Base-by-base conservation (phyloP, 345 rosid genomes). In the Clarkia xantiana region DNA sequence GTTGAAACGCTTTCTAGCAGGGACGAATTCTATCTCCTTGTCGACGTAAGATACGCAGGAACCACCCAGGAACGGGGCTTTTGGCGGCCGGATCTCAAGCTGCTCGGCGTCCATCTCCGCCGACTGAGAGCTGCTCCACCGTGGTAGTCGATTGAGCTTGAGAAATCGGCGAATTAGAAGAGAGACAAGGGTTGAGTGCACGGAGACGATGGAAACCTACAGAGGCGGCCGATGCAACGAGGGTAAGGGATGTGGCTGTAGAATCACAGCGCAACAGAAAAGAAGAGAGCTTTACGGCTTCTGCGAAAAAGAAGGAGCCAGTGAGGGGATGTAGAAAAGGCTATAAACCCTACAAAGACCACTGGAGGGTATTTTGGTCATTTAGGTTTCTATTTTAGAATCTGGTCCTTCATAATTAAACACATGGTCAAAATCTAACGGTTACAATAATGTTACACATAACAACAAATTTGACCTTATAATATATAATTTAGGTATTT, bases 21-120 rank as follows among this genome's bases (percentile, higher is more conserved):
- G 95, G 6, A 71, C 81, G 55, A 89, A 82, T 66, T 71, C 75
- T 50, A 85, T 75, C 71, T 51, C 76, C 17, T 81, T 67, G 36
- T 60, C 42, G 5, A 59, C 47, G 44, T 62, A 57, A 2, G 68
- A 45, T 40, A 73, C 47, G 56, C 70, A 57, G 14, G 76, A 65
- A 52, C 72, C 76, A 42, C 56, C 58, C n/a, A 18, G 34, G 11
- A 47, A 36, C n/a, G 45, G 13, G 11, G 40, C 12, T 17, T 42
- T 42, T 52, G 45, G 47, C 55, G 59, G 63, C 74, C 58, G 34
- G 60, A 62, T 1, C 39, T 40, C 47, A 39, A 34, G 38, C 46
- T 18, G 40, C 11, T 13, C 17, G 20, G 34, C 19, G 14, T n/a
- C n/a, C 8, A 16, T 11, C n/a, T 15, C 23, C 42, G 12, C 14